Conservation (phyloP, 2,329 filamentous ascomycete species). For the Curvularia eragrostidis region DNA sequence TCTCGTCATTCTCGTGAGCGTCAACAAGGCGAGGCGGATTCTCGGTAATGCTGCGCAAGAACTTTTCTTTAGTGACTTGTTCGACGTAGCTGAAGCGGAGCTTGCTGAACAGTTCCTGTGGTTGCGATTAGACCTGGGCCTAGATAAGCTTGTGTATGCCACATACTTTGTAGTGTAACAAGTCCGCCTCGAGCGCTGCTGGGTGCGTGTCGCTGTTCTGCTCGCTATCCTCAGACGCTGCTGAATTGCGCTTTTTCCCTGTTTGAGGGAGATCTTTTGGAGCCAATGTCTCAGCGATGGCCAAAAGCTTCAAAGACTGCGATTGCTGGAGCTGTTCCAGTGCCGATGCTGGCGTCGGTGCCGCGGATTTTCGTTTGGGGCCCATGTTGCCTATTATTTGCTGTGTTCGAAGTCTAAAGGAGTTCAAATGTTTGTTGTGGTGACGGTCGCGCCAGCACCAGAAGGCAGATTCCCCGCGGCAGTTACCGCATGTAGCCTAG, state of each 20-base stretch:
- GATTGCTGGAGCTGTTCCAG: slow-evolving; percentile 65
- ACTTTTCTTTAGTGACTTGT: slow-evolving; percentile 98
- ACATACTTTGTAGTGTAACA: slow-evolving; percentile 79
- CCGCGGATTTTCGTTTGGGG: slow-evolving; percentile 32
- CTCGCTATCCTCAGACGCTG: slow-evolving; percentile 73
- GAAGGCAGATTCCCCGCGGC: slow-evolving; percentile 32
- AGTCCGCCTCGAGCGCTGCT: slow-evolving; percentile 78
- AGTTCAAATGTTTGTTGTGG: slow-evolving; percentile 40
- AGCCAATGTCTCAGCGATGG: slow-evolving; percentile 76
- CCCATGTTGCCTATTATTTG: slow-evolving; percentile 29
- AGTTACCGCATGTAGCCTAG: slow-evolving; percentile 23
- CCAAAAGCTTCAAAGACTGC: slow-evolving; percentile 73
- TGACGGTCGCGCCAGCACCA: slow-evolving; percentile 15
- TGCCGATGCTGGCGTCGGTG: slow-evolving; percentile 38
- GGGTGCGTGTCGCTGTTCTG: slow-evolving; percentile 70
- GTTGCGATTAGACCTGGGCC: slow-evolving; percentile 10
- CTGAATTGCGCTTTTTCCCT: slow-evolving; percentile 53
- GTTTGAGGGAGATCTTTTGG: slow-evolving; percentile 55
- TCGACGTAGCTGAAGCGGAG: slow-evolving; percentile 97
- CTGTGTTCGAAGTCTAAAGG: slow-evolving; percentile 9
- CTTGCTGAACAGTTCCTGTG: slow-evolving; percentile 89
- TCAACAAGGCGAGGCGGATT: slow-evolving; percentile 87
- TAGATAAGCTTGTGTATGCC: not conserved
- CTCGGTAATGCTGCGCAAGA: slow-evolving; percentile 88
- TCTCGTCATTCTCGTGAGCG: slow-evolving; percentile 72